These are phyloP conservation scores for Trichomonas vaginalis DNA, from an alignment of 208 protist genomes.

Conservation along the genomic window DNA sequence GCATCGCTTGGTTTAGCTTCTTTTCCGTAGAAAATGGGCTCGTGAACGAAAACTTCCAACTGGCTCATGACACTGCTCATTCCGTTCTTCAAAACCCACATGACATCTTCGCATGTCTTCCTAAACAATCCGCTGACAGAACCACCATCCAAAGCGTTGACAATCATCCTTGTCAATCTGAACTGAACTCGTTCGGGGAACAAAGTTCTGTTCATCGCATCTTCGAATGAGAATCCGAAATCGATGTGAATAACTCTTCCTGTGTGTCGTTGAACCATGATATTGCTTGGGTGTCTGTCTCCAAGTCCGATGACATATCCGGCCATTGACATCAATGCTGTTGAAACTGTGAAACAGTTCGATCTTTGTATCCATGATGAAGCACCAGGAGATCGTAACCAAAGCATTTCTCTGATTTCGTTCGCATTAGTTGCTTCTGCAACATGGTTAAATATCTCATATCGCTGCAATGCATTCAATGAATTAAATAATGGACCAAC, in stretches of 20 bases:
- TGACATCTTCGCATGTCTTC: slow-evolving; percentile 51
- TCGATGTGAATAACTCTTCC: slow-evolving; percentile 41
- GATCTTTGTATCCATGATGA: background rate
- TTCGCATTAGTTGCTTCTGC: background rate
- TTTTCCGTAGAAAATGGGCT: slow-evolving; percentile 27
- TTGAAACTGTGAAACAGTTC: background rate
- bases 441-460: background rate
- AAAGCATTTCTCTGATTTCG: slow-evolving; percentile 7
- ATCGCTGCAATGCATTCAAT: background rate
- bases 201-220: slow-evolving; percentile 22
- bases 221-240: slow-evolving; percentile 36
- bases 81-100: slow-evolving; percentile 22
- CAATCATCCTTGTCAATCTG: slow-evolving; percentile 42
- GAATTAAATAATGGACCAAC: background rate
- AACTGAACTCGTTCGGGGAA: slow-evolving; percentile 40
- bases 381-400: background rate
- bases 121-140: slow-evolving; percentile 64
- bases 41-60: slow-evolving; percentile 35
- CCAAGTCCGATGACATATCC: slow-evolving; percentile 16
- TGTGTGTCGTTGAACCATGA: slow-evolving; percentile 26
- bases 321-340: slow-evolving; percentile 20
- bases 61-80: slow-evolving; percentile 27
- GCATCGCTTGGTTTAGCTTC: background rate
- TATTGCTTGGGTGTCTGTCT: slow-evolving; percentile 19
- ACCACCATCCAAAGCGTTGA: slow-evolving; percentile 38